Evolutionary conservation across 2,329 filamentous ascomycete genomes (phyloP), one percentile per base, ranked within the genome.

Genomic region (Pseudogymnoascus sp.): DNA sequence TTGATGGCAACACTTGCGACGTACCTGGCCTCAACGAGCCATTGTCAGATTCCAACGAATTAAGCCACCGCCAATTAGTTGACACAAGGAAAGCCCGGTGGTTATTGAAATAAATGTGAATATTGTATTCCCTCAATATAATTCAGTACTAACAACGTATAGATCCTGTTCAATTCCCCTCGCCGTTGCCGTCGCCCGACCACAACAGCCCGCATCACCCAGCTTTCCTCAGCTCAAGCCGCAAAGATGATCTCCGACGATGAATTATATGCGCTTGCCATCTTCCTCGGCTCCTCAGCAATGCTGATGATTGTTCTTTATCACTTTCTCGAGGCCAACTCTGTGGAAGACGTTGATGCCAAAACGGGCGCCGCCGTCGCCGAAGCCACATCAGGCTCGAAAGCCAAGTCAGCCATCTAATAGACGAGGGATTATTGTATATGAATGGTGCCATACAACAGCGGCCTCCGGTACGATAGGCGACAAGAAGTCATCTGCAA

Each of bases 231-330:
- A 16, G 28, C 18, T 54, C 30, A 6, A 60, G 38, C 12, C 37
- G 33, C 57, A 37, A 89, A 70, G 57, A 99, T 99, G 94, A 97
- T 99, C 74, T 88, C 92, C 74, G 94, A 99, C 85, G 79, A 83
- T 74, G 87, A 94, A 67, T 87, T 99, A 70, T 97, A 97, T 82
- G 84, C 84, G 65, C 85, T 99, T 30, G 92, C 94, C 74, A 86
- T 97, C 74, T 93, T 97, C 74, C 89, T 99, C 63, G 94, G 94
- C 78, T 89, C 86, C 61, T 84, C 87, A 39, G 86, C 93, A 65
- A 93, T 97, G 90, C 80, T 97, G 47, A 82, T 99, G 64, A 97
- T 97, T 67, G 86, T 99, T 30, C 77, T 96, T 28, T 97, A 99
- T 77, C 92, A 97, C 76, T 97, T 95, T 78, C 86, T 99, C 70